A percentile compares a stretch with the other conserved stretches of the same genome.
These are phyloP conservation scores for Wickerhamiella allomyrinae DNA, from an alignment of 805 yeast genomes.

Conservation along the genomic window DNA sequence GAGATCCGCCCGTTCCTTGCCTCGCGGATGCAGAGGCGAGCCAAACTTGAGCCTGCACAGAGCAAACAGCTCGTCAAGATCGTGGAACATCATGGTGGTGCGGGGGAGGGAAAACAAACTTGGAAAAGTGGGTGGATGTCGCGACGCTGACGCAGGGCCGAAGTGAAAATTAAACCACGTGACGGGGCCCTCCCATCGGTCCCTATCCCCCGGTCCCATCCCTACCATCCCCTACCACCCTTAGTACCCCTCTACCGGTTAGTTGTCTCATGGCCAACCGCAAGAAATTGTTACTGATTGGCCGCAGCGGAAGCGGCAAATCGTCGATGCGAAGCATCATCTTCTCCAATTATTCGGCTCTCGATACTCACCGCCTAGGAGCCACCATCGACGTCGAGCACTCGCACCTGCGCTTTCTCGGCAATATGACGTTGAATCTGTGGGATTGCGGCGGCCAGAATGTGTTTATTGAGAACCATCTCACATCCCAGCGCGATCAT, in stretches of 20 bases:
- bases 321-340: conserved; percentile 95
- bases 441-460: conserved; percentile 98
- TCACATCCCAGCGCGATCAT: conserved; percentile 76
- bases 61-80: conserved; percentile 9
- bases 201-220: no score
- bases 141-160: no score
- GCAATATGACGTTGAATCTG: conserved; percentile 84
- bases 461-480: conserved; percentile 87
- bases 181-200: no score
- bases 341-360: conserved; percentile 87
- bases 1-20: conserved; percentile 23
- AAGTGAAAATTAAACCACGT: no score
- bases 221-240: no score
- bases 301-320: conserved; percentile 94
- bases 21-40: conserved; percentile 7
- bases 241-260: no score
- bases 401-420: conserved; percentile 80
- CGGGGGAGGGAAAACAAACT: no score
- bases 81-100: not conserved
- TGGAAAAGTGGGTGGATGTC: no score
- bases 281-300: conserved; percentile 57
- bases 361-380: conserved; percentile 87
- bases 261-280: conserved; percentile 24
- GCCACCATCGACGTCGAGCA: conserved; percentile 99
- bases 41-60: conserved; percentile 11